These are phyloP conservation scores for Acmispon strigosus DNA, from an alignment of 306 rosid genomes.

Conservation along the genomic window DNA sequence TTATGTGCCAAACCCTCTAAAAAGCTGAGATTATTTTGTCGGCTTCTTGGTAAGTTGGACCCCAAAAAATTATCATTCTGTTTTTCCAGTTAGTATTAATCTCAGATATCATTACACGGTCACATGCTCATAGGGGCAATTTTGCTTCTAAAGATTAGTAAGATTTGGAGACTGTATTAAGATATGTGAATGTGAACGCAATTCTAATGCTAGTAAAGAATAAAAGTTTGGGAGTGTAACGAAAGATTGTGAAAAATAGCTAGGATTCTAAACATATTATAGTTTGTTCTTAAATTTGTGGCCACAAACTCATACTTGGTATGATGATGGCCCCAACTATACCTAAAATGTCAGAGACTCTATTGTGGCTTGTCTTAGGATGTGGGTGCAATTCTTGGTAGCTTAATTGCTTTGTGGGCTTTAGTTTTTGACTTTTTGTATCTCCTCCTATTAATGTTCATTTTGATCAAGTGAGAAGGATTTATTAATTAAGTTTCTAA, in stretches of 20 bases:
- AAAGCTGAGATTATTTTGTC: constrained; percentile 51
- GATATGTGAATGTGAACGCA: constrained; percentile 4
- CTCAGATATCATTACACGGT: constrained; percentile 27
- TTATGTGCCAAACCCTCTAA: constrained; percentile 14
- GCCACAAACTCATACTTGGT: constrained; percentile 4
- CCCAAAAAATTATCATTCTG: constrained; percentile 43
- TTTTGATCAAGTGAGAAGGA: neutral
- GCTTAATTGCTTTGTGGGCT: neutral
- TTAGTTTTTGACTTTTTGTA: neutral
- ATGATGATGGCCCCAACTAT: constrained; percentile 7
- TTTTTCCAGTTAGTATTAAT: constrained; percentile 26
- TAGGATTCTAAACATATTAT: neutral
- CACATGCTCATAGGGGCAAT: constrained; percentile 33
- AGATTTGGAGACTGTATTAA: neutral
- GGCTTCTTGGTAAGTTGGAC: constrained; percentile 22
- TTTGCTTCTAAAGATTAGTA: constrained; percentile 20
- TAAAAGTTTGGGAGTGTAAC: constrained; percentile 24
- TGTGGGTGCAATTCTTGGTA: constrained; percentile 5
- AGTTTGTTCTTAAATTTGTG: constrained; percentile 8
- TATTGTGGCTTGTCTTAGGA: constrained; percentile 1
- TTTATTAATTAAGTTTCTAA: too few relatives aligned
- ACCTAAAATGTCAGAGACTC: constrained; percentile 15
- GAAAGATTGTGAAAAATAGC: constrained; percentile 1
- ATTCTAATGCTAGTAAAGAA: constrained; percentile 4
- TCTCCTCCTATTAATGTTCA: neutral